Conservation (phyloP, 2,329 filamentous ascomycete genomes). For the Apiospora kogelbergensis region DNA sequence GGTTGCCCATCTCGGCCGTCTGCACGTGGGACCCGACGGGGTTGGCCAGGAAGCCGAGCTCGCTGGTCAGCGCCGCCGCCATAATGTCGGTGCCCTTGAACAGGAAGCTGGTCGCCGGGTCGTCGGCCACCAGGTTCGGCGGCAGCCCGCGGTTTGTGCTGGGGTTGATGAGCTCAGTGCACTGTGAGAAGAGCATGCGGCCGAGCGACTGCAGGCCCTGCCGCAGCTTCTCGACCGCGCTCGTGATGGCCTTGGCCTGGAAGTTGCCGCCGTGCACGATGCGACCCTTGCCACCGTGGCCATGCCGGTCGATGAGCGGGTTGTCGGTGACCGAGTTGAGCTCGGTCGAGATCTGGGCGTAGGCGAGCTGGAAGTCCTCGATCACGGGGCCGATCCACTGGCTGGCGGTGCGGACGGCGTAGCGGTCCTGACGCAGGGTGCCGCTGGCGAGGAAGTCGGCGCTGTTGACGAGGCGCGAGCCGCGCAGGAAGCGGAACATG, state of each 20-base stretch:
- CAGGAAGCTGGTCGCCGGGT: conserved; percentile 56
- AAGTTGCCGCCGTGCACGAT: conserved; percentile 68
- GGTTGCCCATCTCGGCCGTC: conserved; percentile 67
- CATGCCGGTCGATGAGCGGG: conserved; percentile 52
- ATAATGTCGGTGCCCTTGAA: conserved; percentile 67
- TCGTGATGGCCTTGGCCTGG: conserved; percentile 61
- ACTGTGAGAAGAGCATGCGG: conserved; percentile 62
- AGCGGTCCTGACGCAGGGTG: conserved; percentile 60
- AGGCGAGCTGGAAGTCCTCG: conserved; percentile 60
- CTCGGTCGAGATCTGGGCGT: conserved; percentile 56
- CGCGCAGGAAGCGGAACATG: conserved; percentile 49
- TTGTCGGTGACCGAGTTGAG: conserved; percentile 71
- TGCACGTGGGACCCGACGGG: conserved; percentile 64
- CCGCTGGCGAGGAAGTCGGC: conserved; percentile 29
- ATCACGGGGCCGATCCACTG: conserved; percentile 69
- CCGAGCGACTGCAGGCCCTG: conserved; percentile 53
- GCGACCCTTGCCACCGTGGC: conserved; percentile 23
- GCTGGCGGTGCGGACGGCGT: conserved; percentile 60
- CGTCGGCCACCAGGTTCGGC: conserved; percentile 60
- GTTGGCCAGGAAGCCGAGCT: conserved; percentile 60
- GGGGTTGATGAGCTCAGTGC: conserved; percentile 62
- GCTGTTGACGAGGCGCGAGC: conserved; percentile 40
- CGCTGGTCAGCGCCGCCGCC: conserved; percentile 63
- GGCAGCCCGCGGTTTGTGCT: conserved; percentile 59
- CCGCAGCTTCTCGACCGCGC: conserved; percentile 62